Base-by-base conservation (phyloP, 2,329 filamentous ascomycete genomes). In the Aspergillus amoenus region DNA sequence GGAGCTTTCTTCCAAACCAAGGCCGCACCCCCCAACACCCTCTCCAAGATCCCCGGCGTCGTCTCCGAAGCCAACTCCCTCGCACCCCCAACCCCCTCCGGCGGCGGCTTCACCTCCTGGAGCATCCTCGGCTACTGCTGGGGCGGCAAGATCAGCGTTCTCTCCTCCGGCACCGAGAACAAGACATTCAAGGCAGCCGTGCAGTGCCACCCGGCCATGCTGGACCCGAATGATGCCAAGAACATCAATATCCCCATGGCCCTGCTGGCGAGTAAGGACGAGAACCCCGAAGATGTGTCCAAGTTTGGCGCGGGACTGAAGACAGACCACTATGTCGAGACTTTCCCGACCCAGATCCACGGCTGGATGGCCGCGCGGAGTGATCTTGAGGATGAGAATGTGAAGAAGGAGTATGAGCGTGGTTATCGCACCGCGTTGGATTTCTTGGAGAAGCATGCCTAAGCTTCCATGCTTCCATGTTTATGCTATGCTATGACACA, bases 41-140 rank as follows among this genome's bases (percentile, higher is more conserved):
- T 86, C 34, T 74, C 79, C 50, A 78, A 80, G 52, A 79, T 87
- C 52, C 80, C 82, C 18, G 80, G 79, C 63, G 74, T 86, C 44
- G 75, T 86, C 6, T 70, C 80, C 27, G 81, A 83, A 64, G 76
- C 85, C 52, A 77, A 82, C 69, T 76, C 75, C 64, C 78, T 73
- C 65, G 78, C 69, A 5, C 43, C 53, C 53, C 65, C 67, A 5
- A 66, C 65, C 30, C 18, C 47, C 15, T 39, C 47, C n/a, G 72
- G 66, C 18, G 55, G 62, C 37, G 80, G 22, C 8, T 53, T 85
- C 65, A 75, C 81, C 64, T 76, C 76, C 51, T 87, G 84, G 83
- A 84, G 80, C 2, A 78, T 87, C 44, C 68, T 87, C 24, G 84
- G 84, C 13, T 85, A 77, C 78, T 87, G 84, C 78, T 86, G 82